Evolutionary conservation across 1,284 basidiomycete species (phyloP), one percentile per base, ranked within the genome.

Genomic region (Bjerkandera adusta): DNA sequence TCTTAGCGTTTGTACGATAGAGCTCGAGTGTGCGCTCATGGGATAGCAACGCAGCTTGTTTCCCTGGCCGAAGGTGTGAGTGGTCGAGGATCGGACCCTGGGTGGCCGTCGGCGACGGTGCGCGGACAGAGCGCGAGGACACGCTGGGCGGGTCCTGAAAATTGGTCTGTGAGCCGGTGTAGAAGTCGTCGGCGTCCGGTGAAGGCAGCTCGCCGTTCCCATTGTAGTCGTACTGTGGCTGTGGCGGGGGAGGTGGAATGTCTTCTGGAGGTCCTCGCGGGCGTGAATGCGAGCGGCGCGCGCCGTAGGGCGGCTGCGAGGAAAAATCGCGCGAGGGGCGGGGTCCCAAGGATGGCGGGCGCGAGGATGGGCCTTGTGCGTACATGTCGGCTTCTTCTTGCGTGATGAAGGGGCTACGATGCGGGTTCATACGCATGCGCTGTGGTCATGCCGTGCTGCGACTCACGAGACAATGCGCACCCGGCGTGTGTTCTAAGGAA

Each of bases 1-100:
- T 99, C 72, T 97, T 97, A 21, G 96, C 96, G 65, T 99, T 99
- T 38, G 89, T 83, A 35, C 97, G 89, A 73, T 99, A 99, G 48
- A 97, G 84, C 67, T 97, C 93, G 50, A 99, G 83, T 3, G 96
- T 99, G 57, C 91, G 91, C 67, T 93, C 91, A 68, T 97, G 92
- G 1, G 91, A 92, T 51, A 98, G 83, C 6, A 99, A 79, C 6
- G 92, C 84, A 3, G 95, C 96, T 59, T 94, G 85, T 47, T 89
- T 89, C 37, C 97, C 97, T 15, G 95, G 95, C 30, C 87, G 83
- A 34, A 99, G 81, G 68, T 99, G 96, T 34, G 93, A 92, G 59
- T 96, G 92, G 70, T 95, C 91, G 52, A 95, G 82, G 53, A 95
- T 75, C 40, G 85, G 81, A 6, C 74, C 81, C 12, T 72, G 69